Base-by-base conservation (phyloP, 768 basidiomycete genomes). In the Melanogaster broomeanus region DNA sequence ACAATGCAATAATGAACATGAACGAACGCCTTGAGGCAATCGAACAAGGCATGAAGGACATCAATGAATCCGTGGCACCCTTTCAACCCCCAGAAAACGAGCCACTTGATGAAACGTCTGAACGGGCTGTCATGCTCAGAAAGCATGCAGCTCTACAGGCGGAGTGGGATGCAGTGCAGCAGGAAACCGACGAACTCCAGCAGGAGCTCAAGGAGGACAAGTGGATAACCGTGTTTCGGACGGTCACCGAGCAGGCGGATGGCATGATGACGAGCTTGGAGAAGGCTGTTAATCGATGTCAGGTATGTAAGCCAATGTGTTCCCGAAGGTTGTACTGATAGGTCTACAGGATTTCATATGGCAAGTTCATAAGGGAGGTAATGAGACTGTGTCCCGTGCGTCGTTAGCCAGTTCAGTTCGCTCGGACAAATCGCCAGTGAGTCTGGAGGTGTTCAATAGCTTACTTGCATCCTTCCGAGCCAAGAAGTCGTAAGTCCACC, bases 121-220 rank as follows among this genome's bases (percentile, higher is more conserved):
- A 71, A 37, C 63, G 61, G 33, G 49, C 57, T 33, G 69, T 80
- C 2, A 71, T 92, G 34, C 70, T 88, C 41, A 79, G 85, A 51
- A 94, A 95, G 63, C 86, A 93, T 64, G 79, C 82, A 13, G 77
- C 86, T 11, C 72, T 96, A 45, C 60, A 83, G 27, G 67, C 74
- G 10, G 93, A 95, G 35, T 98, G 93, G 94, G 84, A 89, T 53
- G 72, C 81, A 10, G 81, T 93, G 10, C 85, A 88, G 64, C 82
- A 82, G 48, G 89, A 93, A 61, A 88, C 87, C 48, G 85, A 89
- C 39, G 83, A 87, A 24, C 71, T 98, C 51, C 78, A 87, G 56
- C 93, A 95, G 62, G 97, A 99, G 70, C 76, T 98, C 57, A 94
- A 91, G 72, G 96, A 98, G 70, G 96, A 98, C 71, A 95, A 95